A percentile compares a stretch with the other conserved stretches of the same genome.
Evolutionary conservation across 352 stramenopile species (phyloP).

Genomic region (Pythium biforme): DNA sequence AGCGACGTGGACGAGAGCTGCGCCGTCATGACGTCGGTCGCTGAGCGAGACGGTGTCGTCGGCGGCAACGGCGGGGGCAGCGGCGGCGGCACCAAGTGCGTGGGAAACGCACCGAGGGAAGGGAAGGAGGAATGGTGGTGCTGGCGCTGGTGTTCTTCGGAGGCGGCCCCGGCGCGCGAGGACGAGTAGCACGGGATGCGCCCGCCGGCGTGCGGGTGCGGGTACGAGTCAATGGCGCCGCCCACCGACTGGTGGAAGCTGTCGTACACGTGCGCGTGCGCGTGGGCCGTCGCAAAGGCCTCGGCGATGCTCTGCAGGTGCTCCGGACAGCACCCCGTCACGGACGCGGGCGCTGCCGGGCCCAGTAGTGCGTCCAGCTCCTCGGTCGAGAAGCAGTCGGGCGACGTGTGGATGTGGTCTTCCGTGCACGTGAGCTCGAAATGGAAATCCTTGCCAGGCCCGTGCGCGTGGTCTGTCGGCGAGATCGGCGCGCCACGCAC

Average conservation of each 20-base stretch:
- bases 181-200: background rate
- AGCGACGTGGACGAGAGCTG: slow-evolving; percentile 9
- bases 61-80: background rate
- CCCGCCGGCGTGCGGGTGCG: background rate
- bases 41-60: background rate
- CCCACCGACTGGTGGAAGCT: slow-evolving; percentile 3
- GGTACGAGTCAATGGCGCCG: background rate
- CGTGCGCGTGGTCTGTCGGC: slow-evolving; percentile 18
- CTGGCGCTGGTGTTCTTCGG: no score
- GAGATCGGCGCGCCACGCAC: slow-evolving; percentile 17
- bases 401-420: slow-evolving; percentile 56
- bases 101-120: background rate
- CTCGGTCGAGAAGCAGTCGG: slow-evolving; percentile 43
- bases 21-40: slow-evolving; percentile 2
- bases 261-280: background rate
- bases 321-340: slow-evolving; percentile 15
- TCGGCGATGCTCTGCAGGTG: slow-evolving; percentile 22
- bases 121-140: background rate
- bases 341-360: slow-evolving; percentile 7
- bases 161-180: no score
- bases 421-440: slow-evolving; percentile 60
- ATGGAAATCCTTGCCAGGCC: slow-evolving; percentile 25
- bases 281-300: slow-evolving; percentile 10
- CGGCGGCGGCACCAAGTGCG: background rate
- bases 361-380: slow-evolving; percentile 39